These are phyloP conservation scores for Phytopythium ostracodes DNA, from an alignment of 352 stramenopile genomes.

Conservation along the genomic window DNA sequence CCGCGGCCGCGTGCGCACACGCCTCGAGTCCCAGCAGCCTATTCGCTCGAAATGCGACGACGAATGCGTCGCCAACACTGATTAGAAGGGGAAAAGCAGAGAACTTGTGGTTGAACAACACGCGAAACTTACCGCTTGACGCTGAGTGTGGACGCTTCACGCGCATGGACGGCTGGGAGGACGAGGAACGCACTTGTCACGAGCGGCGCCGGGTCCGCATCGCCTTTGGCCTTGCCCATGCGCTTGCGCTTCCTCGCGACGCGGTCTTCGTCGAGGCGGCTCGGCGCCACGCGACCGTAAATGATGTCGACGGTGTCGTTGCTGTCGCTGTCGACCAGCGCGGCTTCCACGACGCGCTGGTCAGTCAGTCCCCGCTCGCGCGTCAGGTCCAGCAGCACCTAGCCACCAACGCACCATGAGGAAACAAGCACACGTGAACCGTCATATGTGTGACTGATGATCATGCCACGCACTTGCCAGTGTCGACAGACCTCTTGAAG, in stretches of 20 bases:
- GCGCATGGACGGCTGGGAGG: slow-evolving; percentile 16
- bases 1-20: slow-evolving; percentile 17
- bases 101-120: background rate
- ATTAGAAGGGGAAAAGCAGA: too few relatives aligned
- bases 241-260: slow-evolving; percentile 39
- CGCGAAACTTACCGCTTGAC: slow-evolving; percentile 30
- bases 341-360: slow-evolving; percentile 24
- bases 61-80: background rate
- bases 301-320: slow-evolving; percentile 24
- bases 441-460: too few relatives aligned
- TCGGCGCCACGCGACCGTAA: slow-evolving; percentile 20
- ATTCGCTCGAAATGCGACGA: background rate
- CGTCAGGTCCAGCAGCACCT: slow-evolving; percentile 48
- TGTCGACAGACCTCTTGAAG: background rate
- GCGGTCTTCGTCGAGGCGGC: slow-evolving; percentile 34
- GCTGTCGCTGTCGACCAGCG: slow-evolving; percentile 12
- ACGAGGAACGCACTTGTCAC: slow-evolving; percentile 35
- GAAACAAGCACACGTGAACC: too few relatives aligned
- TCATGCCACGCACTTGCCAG: too few relatives aligned
- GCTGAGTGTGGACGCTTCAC: slow-evolving; percentile 18
- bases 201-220: slow-evolving; percentile 7
- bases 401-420: background rate
- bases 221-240: slow-evolving; percentile 3
- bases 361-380: slow-evolving; percentile 27
- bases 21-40: slow-evolving; percentile 38